Percentiles rank a stretch among this genome's conserved stretches.
Conservation (phyloP, 2,329 filamentous ascomycete species). For the Cyanodermella asteris region DNA sequence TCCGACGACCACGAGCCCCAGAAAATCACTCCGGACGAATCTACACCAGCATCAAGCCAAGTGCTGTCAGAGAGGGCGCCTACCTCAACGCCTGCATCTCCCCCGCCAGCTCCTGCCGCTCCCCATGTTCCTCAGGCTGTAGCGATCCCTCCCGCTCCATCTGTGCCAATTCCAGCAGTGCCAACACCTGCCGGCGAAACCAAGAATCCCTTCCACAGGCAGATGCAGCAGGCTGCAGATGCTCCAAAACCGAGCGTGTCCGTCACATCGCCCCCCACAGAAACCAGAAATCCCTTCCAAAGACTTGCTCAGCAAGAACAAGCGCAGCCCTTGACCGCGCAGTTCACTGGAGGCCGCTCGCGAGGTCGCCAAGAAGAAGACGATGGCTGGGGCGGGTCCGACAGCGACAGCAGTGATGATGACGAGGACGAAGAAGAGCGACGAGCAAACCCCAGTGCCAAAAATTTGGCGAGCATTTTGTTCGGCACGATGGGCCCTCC, state of each 20-base stretch:
- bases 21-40: constrained; percentile 42
- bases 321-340: constrained; percentile 26
- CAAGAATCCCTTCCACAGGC: constrained; percentile 87
- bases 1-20: constrained; percentile 62
- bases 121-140: constrained; percentile 7
- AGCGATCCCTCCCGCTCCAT: constrained; percentile 32
- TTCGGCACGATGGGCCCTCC: constrained; percentile 96
- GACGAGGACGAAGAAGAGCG: constrained; percentile 53
- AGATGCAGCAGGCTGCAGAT: constrained; percentile 50
- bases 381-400: constrained; percentile 66
- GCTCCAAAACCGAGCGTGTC: constrained; percentile 23
- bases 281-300: constrained; percentile 92
- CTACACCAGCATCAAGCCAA: constrained; percentile 35
- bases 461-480: constrained; percentile 79
- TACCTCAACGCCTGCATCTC: constrained; percentile 7
- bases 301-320: constrained; percentile 50
- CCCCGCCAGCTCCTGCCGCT: constrained; percentile 10
- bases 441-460: constrained; percentile 61
- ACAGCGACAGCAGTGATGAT: constrained; percentile 50
- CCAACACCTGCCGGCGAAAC: no score
- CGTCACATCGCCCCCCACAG: constrained; percentile 17
- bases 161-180: no score
- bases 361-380: constrained; percentile 42
- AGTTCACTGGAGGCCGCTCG: constrained; percentile 24
- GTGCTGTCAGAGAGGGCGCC: constrained; percentile 27